phyloP scores from a whole-genome alignment of 1,284 basidiomycete species.

The Cryptococcus hybrid region DNA sequence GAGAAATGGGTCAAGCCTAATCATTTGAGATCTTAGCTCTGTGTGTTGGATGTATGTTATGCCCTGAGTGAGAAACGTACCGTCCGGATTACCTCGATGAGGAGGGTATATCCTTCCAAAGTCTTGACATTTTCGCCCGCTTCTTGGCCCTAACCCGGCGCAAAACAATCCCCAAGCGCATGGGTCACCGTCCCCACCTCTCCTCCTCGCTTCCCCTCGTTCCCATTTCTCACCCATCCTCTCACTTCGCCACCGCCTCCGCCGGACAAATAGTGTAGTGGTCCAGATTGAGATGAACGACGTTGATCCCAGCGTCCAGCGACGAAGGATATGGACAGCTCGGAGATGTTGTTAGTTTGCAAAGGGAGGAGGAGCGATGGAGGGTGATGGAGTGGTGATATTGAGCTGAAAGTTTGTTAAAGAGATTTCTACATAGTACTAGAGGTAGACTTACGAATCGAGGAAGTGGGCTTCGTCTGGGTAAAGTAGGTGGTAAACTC shows the following conservation, averaged over 20 bases:
- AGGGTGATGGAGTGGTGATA: constrained; percentile 81
- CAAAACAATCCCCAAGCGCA: constrained; percentile 92
- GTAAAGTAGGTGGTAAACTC: constrained; percentile 67
- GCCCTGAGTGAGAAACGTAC: constrained; percentile 3
- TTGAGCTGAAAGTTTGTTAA: constrained; percentile 49
- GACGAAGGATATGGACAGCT: constrained; percentile 82
- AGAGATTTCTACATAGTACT: neutral
- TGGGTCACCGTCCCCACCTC: constrained; percentile 83
- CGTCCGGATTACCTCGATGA: constrained; percentile 61
- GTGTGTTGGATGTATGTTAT: neutral
- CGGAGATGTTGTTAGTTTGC: constrained; percentile 75
- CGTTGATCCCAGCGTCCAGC: constrained; percentile 88
- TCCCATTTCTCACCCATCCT: constrained; percentile 76
- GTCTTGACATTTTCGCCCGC: constrained; percentile 53
- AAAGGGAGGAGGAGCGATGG: constrained; percentile 81
- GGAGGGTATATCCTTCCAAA: constrained; percentile 59
- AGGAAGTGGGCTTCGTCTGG: constrained; percentile 1
- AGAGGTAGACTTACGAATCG: constrained; percentile 8
- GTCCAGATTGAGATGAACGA: constrained; percentile 67
- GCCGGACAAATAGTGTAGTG: constrained; percentile 61
- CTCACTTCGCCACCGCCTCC: constrained; percentile 85
- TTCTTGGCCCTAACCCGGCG: constrained; percentile 78
- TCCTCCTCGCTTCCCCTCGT: constrained; percentile 56
- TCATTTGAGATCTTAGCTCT: neutral
- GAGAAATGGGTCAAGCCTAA: constrained; percentile 47